Conservation (phyloP, 306 rosid species). For the Corylus americana region DNA sequence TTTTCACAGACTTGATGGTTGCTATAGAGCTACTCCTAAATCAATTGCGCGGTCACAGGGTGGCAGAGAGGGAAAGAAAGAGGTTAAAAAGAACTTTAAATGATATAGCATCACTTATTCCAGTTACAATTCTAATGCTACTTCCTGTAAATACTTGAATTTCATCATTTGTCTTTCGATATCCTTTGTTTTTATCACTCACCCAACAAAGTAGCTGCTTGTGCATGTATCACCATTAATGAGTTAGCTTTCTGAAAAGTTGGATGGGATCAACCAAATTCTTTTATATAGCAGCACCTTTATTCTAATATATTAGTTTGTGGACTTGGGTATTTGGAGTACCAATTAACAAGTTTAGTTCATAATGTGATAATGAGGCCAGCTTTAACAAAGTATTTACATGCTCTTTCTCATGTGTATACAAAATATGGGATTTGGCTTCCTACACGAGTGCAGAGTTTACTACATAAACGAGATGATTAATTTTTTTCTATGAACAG, state of each 20-base stretch:
- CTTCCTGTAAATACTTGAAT: constrained; percentile 53
- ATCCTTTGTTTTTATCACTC: not conserved
- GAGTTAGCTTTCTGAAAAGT: constrained; percentile 11
- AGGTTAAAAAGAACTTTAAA: constrained; percentile 51
- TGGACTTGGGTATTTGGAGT: not conserved
- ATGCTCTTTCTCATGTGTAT: not conserved
- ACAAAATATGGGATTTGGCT: too few relatives aligned
- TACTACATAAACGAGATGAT: not conserved
- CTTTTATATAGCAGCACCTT: not conserved
- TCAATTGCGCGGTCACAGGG: constrained; percentile 47
- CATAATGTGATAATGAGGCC: not conserved
- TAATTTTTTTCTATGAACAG: constrained; percentile 33
- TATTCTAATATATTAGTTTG: not conserved
- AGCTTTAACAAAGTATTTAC: not conserved
- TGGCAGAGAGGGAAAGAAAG: constrained; percentile 49
- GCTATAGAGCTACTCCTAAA: constrained; percentile 46
- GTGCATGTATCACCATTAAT: not conserved
- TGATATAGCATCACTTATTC: constrained; percentile 54
- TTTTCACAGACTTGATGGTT: constrained; percentile 49
- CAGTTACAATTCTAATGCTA: constrained; percentile 65
- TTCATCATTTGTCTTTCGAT: not conserved
- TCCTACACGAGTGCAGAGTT: not conserved
- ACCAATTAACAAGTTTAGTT: not conserved
- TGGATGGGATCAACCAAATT: not conserved
- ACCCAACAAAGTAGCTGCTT: not conserved